Conservation (phyloP, 257 asterid species). For the Leptodermis oblonga region DNA sequence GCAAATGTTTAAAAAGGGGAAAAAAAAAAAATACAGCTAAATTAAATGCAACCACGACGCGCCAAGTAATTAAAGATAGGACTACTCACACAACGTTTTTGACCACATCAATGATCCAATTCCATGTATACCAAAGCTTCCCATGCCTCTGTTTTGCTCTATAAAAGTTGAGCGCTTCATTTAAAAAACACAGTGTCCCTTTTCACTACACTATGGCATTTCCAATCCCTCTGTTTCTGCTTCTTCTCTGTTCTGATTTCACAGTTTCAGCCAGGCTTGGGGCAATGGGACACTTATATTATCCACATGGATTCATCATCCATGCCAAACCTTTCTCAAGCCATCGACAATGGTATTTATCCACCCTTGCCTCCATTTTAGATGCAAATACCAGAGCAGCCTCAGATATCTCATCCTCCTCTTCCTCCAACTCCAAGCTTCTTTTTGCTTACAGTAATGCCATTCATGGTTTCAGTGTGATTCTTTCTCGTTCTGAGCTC, state of each 20-base stretch:
- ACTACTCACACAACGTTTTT: too few species aligned
- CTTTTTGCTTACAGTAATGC: conserved; percentile 54
- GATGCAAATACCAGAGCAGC: too few species aligned
- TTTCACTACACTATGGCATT: conserved; percentile 36
- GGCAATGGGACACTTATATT: conserved; percentile 51
- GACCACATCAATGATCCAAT: too few species aligned
- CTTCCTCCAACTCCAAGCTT: conserved; percentile 34
- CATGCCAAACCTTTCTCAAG: conserved; percentile 68
- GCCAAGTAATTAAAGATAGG: too few species aligned
- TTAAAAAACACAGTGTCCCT: conserved; percentile 10
- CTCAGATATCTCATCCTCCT: conserved; percentile 10
- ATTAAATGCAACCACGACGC: too few species aligned
- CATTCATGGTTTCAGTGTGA: conserved; percentile 61
- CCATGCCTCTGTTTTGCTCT: conserved; percentile 21
- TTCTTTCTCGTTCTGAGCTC: conserved; percentile 47
- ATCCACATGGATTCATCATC: conserved; percentile 62
- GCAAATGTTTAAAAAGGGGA: too few species aligned
- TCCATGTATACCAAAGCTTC: too few species aligned
- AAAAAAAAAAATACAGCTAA: too few species aligned
- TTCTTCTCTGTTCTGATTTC: conserved; percentile 25
- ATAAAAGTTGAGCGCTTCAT: conserved; percentile 20
- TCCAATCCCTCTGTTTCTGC: conserved; percentile 28
- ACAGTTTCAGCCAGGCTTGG: conserved; percentile 21
- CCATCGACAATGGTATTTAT: conserved; percentile 55
- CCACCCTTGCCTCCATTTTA: conserved; percentile 44